Conservation (phyloP, 2,329 filamentous ascomycete genomes). For the Amesomyces nigricolor region DNA sequence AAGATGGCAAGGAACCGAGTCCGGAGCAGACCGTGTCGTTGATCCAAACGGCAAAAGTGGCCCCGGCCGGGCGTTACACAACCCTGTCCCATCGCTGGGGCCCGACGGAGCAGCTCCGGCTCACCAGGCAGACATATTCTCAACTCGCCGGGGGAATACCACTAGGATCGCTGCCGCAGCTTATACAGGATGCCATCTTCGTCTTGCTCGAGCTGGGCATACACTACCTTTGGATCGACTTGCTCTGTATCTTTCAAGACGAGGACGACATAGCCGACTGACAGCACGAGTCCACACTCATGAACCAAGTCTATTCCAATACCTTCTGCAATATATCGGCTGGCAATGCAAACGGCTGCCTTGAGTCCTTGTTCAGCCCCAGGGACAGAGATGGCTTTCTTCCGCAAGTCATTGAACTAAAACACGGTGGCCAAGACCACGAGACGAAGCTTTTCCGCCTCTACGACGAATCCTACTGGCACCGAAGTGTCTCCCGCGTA, state of each 20-base stretch:
- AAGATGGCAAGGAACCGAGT: neutral
- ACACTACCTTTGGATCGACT: constrained; percentile 16
- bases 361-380: constrained; percentile 2
- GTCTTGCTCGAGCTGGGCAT: constrained; percentile 4
- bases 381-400: neutral
- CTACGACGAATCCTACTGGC: neutral
- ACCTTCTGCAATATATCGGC: constrained; percentile 24
- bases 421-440: neutral
- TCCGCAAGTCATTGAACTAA: neutral
- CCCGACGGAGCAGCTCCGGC: no score
- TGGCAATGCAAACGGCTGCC: constrained; percentile 11
- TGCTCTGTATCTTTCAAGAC: constrained; percentile 9
- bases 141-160: neutral
- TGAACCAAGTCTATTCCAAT: constrained; percentile 22
- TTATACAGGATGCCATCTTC: constrained; percentile 5
- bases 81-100: constrained; percentile 12
- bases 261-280: constrained; percentile 16
- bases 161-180: constrained; percentile 2
- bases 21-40: neutral
- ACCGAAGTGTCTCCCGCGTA: neutral
- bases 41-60: neutral
- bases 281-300: constrained; percentile 16
- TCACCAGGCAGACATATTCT: neutral
- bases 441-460: neutral
- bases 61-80: neutral